phyloP scores from a whole-genome alignment of 305 asterid species.

The Fraxinus albicans region DNA sequence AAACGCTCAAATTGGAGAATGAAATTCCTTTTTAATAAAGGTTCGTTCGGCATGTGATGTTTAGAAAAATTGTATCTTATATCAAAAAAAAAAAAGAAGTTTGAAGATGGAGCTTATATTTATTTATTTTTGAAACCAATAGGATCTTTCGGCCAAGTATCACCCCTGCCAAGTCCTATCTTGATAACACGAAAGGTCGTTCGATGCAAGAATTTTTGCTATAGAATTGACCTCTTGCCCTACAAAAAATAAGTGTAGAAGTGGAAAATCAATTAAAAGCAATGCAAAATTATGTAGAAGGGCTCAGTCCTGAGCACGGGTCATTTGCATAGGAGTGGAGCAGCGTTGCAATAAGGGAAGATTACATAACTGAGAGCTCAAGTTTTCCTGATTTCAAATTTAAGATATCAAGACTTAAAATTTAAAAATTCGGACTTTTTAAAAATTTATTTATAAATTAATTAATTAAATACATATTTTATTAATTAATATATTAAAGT shows the following conservation, averaged over 20 bases:
- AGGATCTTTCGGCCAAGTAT: background rate
- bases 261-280: background rate
- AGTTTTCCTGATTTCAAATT: too few relatives aligned
- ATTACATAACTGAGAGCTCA: too few relatives aligned
- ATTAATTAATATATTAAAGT: too few relatives aligned
- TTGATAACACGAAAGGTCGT: background rate
- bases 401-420: too few relatives aligned
- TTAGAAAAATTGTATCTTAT: background rate
- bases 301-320: background rate
- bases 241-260: background rate
- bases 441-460: too few relatives aligned
- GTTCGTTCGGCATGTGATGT: background rate
- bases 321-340: background rate
- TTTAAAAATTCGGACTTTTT: too few relatives aligned
- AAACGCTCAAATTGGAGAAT: slow-evolving; percentile 9
- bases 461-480: too few relatives aligned
- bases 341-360: background rate
- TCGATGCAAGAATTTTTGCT: background rate
- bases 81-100: background rate
- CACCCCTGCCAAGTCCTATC: background rate
- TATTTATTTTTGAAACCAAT: background rate
- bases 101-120: background rate
- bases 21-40: background rate
- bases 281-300: background rate
- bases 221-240: background rate